phyloP scores from a whole-genome alignment of 257 asterid species.

The Craterostigma plantagineum region DNA sequence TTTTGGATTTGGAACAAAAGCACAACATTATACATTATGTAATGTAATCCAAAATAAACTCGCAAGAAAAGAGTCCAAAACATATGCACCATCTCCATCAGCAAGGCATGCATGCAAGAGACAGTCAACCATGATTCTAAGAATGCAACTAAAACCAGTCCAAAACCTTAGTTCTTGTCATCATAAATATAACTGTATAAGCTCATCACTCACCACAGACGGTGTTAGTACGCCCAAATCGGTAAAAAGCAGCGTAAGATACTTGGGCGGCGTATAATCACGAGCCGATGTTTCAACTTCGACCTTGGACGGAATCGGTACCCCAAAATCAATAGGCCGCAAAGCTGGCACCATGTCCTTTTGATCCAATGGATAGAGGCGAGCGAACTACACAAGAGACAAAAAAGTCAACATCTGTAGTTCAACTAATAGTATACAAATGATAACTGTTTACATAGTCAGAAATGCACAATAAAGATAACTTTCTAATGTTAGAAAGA shows the following conservation, averaged over 20 bases:
- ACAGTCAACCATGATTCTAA: too few relatives aligned
- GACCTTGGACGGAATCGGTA: conserved; percentile 78
- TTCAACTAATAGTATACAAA: conserved; percentile 5
- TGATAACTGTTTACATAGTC: not conserved
- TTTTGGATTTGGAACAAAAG: too few relatives aligned
- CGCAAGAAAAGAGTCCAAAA: too few relatives aligned
- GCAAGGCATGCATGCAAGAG: too few relatives aligned
- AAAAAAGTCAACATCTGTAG: conserved; percentile 1
- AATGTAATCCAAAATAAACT: too few relatives aligned
- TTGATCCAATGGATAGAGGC: conserved; percentile 73
- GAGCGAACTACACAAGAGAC: conserved; percentile 55
- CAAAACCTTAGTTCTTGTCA: conserved; percentile 16
- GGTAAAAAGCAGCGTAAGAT: conserved; percentile 62
- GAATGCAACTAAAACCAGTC: conserved; percentile 17
- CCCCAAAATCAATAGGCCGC: conserved; percentile 85
- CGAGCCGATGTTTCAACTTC: conserved; percentile 92
- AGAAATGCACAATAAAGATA: not conserved
- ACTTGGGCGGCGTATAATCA: conserved; percentile 86
- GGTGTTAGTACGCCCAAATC: conserved; percentile 89
- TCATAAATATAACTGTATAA: conserved; percentile 68
- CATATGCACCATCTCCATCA: too few relatives aligned
- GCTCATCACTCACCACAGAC: conserved; percentile 88
- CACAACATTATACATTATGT: too few relatives aligned
- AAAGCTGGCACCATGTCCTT: conserved; percentile 88
- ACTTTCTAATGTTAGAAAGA: too few relatives aligned